Conservation (phyloP, 257 asterid species). For the Fraxinus quadrangulata region DNA sequence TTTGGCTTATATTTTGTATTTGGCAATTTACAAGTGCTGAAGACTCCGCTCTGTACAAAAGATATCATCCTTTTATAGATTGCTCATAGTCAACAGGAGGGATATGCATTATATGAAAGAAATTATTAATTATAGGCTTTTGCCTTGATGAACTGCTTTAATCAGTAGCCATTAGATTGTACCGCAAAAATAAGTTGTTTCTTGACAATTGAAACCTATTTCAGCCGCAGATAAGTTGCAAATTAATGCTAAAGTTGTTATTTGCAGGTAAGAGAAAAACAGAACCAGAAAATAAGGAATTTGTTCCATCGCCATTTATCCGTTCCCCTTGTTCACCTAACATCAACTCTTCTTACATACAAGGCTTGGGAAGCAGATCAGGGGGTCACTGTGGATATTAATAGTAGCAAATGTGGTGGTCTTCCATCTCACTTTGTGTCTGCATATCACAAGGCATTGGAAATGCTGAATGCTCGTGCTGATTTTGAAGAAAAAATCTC, state of each 20-base stretch:
- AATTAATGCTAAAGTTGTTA: constrained; percentile 20
- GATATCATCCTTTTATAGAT: background rate
- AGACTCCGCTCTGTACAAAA: background rate
- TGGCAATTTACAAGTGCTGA: background rate
- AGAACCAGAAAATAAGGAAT: constrained; percentile 68
- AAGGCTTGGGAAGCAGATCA: constrained; percentile 82
- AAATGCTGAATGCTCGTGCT: constrained; percentile 71
- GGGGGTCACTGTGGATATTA: constrained; percentile 49
- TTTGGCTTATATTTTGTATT: background rate
- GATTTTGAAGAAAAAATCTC: constrained; percentile 69
- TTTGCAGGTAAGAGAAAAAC: constrained; percentile 80
- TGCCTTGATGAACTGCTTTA: background rate
- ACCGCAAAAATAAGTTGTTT: constrained; percentile 12
- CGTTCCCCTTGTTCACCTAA: constrained; percentile 67
- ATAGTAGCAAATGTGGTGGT: constrained; percentile 52
- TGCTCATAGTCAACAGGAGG: constrained; percentile 15
- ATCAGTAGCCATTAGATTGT: background rate
- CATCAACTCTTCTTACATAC: constrained; percentile 60
- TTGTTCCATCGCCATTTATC: constrained; percentile 90
- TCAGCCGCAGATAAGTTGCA: constrained; percentile 6
- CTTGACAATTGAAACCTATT: constrained; percentile 1
- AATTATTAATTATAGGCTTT: constrained; percentile 6
- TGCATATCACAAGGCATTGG: constrained; percentile 73
- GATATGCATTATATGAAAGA: constrained; percentile 3
- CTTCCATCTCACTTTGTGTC: constrained; percentile 67